Evolutionary conservation across 495 filamentous ascomycete genomes (phyloP).

Genomic region (Cercophora sp.): DNA sequence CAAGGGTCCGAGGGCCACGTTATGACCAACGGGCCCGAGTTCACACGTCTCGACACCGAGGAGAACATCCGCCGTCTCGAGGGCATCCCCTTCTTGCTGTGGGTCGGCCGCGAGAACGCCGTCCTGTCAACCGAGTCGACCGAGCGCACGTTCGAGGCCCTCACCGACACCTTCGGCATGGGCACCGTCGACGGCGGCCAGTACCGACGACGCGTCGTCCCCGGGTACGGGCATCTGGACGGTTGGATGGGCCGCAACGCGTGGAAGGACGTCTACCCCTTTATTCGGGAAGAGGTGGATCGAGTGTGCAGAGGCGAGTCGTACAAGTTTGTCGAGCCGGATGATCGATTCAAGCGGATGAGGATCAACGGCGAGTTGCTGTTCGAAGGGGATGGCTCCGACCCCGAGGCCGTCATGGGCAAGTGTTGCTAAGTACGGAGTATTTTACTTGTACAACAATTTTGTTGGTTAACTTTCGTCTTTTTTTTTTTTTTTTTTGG

Average conservation of each 20-base stretch:
- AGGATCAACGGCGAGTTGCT: too few relatives aligned
- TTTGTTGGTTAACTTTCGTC: too few relatives aligned
- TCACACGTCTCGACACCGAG: slow-evolving; percentile 41
- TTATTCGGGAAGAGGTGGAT: slow-evolving; percentile 53
- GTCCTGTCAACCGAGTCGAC: slow-evolving; percentile 58
- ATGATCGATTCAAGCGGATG: slow-evolving; percentile 39
- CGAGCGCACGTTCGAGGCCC: slow-evolving; percentile 51
- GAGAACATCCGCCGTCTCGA: slow-evolving; percentile 49
- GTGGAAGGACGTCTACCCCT: slow-evolving; percentile 60
- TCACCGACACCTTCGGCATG: slow-evolving; percentile 51
- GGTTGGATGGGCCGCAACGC: slow-evolving; percentile 62
- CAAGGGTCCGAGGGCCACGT: slow-evolving; percentile 52
- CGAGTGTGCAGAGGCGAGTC: slow-evolving; percentile 39
- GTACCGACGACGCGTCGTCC: slow-evolving; percentile 53
- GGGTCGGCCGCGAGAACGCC: slow-evolving; percentile 57
- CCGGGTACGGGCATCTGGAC: slow-evolving; percentile 66
- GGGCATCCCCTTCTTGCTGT: slow-evolving; percentile 55
- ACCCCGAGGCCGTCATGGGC: too few relatives aligned
- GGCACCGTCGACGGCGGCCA: slow-evolving; percentile 25
- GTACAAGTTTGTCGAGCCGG: slow-evolving; percentile 39
- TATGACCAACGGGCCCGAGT: slow-evolving; percentile 47
- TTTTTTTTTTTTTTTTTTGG: too few relatives aligned
- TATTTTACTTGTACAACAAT: too few relatives aligned
- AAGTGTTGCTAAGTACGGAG: too few relatives aligned
- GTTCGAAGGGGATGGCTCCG: too few relatives aligned